Evolutionary conservation across 805 yeast genomes (phyloP).

Genomic region (Alloascoidea hylecoeti): DNA sequence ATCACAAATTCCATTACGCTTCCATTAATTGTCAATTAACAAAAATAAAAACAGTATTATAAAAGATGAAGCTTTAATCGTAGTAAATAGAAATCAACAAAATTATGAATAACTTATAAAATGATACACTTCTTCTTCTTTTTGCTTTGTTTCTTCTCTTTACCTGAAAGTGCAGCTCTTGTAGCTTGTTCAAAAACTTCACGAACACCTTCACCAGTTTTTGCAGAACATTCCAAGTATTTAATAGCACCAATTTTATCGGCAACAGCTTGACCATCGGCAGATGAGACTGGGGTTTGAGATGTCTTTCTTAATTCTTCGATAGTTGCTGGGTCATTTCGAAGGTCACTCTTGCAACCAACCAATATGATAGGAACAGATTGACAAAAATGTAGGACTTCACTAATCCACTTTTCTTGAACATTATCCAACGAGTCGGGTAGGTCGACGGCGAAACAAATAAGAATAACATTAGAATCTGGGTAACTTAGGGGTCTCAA

Average conservation of each 20-base stretch:
- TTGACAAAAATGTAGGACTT: conserved; percentile 86
- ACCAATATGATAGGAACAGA: conserved; percentile 87
- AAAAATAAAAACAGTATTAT: too few relatives aligned
- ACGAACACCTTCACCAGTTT: conserved; percentile 81
- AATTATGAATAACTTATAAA: too few relatives aligned
- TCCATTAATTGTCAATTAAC: too few relatives aligned
- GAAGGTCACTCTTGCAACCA: conserved; percentile 84
- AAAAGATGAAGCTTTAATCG: too few relatives aligned
- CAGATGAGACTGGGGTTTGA: conserved; percentile 66
- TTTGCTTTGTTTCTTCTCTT: conserved; percentile 34
- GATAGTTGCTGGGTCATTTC: conserved; percentile 67
- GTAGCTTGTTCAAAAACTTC: conserved; percentile 91
- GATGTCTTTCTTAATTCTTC: conserved; percentile 62
- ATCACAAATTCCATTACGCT: too few relatives aligned
- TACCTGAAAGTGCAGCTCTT: conserved; percentile 70
- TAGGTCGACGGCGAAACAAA: conserved; percentile 81
- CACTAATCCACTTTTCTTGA: conserved; percentile 92
- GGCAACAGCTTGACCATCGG: conserved; percentile 81
- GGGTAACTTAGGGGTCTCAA: conserved; percentile 86
- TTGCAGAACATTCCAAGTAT: conserved; percentile 88
- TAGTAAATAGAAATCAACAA: too few relatives aligned
- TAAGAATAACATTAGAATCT: conserved; percentile 81
- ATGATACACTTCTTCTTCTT: conserved; percentile 62
- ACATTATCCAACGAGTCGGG: conserved; percentile 91
- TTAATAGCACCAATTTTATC: conserved; percentile 78